phyloP scores from a whole-genome alignment of 129 eudicot species.

The Arctium lappa region DNA sequence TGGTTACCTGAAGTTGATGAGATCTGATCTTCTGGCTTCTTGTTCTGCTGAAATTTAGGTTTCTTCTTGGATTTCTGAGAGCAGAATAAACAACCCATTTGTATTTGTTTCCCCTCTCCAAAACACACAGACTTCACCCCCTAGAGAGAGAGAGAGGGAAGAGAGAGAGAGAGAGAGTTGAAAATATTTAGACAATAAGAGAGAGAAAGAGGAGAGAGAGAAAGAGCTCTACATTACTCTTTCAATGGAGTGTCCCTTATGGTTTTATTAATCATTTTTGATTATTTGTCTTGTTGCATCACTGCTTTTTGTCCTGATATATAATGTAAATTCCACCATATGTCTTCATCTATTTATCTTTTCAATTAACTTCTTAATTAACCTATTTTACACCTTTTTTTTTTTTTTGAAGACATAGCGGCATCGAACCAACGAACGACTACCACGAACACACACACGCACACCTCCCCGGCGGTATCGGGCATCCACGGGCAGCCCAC shows the following conservation, averaged over 20 bases:
- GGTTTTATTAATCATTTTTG: constrained; percentile 32
- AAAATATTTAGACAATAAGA: constrained; percentile 23
- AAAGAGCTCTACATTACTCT: constrained; percentile 15
- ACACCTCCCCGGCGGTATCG: too few species aligned
- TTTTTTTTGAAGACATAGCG: too few species aligned
- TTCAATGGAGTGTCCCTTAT: constrained; percentile 16
- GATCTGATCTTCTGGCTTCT: constrained; percentile 77
- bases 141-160: constrained; percentile 32
- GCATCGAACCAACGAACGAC: too few species aligned
- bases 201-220: constrained; percentile 23
- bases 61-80: constrained; percentile 60
- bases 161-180: constrained; percentile 24
- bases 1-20: constrained; percentile 59
- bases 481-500: too few species aligned
- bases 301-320: constrained; percentile 31
- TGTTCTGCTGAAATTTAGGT: constrained; percentile 36
- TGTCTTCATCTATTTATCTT: constrained; percentile 5
- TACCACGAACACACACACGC: too few species aligned
- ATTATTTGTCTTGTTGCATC: constrained; percentile 36
- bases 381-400: neutral
- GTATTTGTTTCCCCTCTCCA: constrained; percentile 26
- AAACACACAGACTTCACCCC: constrained; percentile 28
- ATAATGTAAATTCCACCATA: constrained; percentile 14
- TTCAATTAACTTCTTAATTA: neutral
- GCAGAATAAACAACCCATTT: constrained; percentile 73